phyloP scores from a whole-genome alignment of 2,329 filamentous ascomycete genomes.

The Davidsoniella virescens region DNA sequence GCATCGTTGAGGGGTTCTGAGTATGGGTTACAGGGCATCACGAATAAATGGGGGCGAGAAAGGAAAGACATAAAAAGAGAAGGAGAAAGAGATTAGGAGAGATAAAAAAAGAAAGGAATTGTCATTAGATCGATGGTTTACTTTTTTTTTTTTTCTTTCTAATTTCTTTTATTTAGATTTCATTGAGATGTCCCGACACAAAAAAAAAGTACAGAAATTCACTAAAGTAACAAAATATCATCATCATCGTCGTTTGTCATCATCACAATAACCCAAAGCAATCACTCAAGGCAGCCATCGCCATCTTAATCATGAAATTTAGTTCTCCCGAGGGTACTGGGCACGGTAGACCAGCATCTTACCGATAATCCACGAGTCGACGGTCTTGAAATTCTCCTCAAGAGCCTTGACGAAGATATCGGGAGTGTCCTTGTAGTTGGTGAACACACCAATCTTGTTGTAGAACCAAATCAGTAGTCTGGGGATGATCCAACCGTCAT shows the following conservation, averaged over 20 bases:
- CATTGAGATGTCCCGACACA: no score
- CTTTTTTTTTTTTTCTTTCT: background rate
- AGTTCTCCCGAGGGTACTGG: background rate
- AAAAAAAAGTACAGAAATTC: no score
- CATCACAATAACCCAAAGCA: no score
- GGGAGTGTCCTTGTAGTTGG: conserved; percentile 23
- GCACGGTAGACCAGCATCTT: conserved; percentile 22
- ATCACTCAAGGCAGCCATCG: no score
- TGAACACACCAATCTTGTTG: conserved; percentile 23
- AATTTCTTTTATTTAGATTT: background rate
- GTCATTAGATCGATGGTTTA: no score
- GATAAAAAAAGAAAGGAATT: no score
- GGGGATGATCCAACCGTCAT: conserved; percentile 3
- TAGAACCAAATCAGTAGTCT: conserved; percentile 18
- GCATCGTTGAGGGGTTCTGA: background rate
- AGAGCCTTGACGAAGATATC: conserved; percentile 22
- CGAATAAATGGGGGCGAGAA: background rate
- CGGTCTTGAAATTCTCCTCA: conserved; percentile 22
- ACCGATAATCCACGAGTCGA: conserved; percentile 25
- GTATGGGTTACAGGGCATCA: background rate
- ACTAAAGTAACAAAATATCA: no score
- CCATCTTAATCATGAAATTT: background rate
- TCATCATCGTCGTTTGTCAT: no score
- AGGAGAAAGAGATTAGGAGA: no score
- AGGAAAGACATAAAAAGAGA: background rate